Evolutionary conservation across 1,284 basidiomycete genomes (phyloP).

Genomic region (Microbotryum violaceum): DNA sequence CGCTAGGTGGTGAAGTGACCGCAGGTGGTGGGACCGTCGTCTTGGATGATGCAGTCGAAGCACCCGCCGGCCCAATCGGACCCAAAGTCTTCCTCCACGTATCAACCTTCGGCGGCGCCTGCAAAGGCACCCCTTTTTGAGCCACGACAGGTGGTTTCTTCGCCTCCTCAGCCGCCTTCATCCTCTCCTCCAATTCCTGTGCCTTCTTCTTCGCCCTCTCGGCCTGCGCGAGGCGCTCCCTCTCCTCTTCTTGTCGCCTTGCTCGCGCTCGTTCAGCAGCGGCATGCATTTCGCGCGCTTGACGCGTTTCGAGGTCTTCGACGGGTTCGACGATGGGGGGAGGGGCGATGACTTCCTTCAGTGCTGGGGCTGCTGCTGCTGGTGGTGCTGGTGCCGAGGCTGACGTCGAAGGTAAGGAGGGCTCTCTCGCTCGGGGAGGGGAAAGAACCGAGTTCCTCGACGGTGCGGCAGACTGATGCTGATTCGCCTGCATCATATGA

Average conservation of each 20-base stretch:
- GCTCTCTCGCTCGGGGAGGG: neutral
- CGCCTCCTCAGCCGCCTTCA: slow-evolving; percentile 47
- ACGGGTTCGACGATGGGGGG: slow-evolving; percentile 33
- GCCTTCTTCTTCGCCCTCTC: slow-evolving; percentile 81
- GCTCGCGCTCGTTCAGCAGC: slow-evolving; percentile 76
- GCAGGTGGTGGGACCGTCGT: too few species aligned
- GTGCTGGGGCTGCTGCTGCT: neutral
- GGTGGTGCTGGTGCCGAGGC: slow-evolving; percentile 1
- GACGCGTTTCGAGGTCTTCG: slow-evolving; percentile 61
- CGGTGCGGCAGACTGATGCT: too few species aligned
- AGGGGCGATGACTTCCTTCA: slow-evolving; percentile 13
- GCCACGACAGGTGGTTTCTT: neutral
- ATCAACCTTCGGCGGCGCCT: neutral
- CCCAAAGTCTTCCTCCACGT: too few species aligned
- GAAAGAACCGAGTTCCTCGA: neutral
- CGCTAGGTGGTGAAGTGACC: too few species aligned
- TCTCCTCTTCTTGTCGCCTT: slow-evolving; percentile 69
- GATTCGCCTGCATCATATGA: slow-evolving; percentile 27
- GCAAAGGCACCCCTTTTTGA: neutral
- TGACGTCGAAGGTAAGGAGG: neutral
- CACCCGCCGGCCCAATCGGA: too few species aligned
- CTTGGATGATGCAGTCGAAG: too few species aligned
- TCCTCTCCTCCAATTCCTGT: slow-evolving; percentile 68
- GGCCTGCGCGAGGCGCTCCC: slow-evolving; percentile 69
- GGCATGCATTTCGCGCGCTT: slow-evolving; percentile 77